A percentile compares a stretch with the other conserved stretches of the same genome.
phyloP scores from a whole-genome alignment of 257 asterid genomes.

The Marsdenia floribunda region DNA sequence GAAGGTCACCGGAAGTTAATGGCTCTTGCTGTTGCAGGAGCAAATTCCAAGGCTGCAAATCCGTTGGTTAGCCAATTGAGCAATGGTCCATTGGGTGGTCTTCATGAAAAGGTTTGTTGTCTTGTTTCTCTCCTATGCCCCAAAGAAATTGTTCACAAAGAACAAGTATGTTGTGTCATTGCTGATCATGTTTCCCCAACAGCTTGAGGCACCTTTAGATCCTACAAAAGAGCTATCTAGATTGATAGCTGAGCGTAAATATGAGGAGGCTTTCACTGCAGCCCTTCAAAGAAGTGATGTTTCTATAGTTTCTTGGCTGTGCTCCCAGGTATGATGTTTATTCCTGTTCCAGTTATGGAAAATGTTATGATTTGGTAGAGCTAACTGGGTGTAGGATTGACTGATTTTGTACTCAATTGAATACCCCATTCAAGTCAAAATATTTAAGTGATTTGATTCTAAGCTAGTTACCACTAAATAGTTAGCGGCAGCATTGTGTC shows the following conservation, averaged over 20 bases:
- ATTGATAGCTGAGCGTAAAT: slow-evolving; percentile 69
- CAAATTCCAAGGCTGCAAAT: slow-evolving; percentile 56
- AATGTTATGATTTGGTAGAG: background rate
- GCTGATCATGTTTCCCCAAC: background rate
- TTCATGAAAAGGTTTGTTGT: slow-evolving; percentile 71
- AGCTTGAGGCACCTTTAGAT: slow-evolving; percentile 86
- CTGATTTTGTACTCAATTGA: background rate
- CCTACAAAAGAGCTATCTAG: slow-evolving; percentile 95
- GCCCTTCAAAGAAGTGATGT: slow-evolving; percentile 93
- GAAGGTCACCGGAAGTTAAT: slow-evolving; percentile 85
- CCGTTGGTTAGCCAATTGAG: slow-evolving; percentile 64
- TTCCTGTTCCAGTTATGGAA: background rate
- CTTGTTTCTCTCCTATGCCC: background rate
- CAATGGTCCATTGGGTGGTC: slow-evolving; percentile 76
- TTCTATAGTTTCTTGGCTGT: slow-evolving; percentile 79
- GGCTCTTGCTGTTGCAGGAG: slow-evolving; percentile 74
- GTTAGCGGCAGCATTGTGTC: background rate
- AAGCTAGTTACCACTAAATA: background rate
- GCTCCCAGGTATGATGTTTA: slow-evolving; percentile 71
- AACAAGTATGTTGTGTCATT: background rate
- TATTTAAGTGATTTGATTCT: background rate
- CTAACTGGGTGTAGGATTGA: background rate
- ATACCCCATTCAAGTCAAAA: background rate
- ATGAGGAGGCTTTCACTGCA: slow-evolving; percentile 82
- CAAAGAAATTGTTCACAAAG: background rate